Evolutionary conservation across 2,329 filamentous ascomycete genomes (phyloP).

Genomic region (Apiospora malaysiana): DNA sequence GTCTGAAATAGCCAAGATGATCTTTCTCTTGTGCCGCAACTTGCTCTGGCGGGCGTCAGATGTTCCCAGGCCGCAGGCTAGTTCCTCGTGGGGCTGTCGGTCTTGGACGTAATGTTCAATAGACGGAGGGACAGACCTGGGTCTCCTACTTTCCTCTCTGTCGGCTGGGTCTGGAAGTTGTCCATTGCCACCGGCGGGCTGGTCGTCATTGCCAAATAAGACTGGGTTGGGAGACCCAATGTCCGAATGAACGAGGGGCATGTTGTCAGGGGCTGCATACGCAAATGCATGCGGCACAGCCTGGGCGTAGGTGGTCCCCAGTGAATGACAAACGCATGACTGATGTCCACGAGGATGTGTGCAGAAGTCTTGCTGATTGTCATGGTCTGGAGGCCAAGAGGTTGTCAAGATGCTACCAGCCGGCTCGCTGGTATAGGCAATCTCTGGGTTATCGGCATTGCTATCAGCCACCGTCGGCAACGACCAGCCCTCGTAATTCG

Average conservation of each 20-base stretch:
- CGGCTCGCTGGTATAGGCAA: background rate
- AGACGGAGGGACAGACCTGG: slow-evolving; percentile 9
- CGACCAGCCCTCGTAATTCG: background rate
- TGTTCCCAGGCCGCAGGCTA: slow-evolving; percentile 3
- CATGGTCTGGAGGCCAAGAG: background rate
- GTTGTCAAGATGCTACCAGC: background rate
- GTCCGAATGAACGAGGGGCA: background rate
- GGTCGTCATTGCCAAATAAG: background rate
- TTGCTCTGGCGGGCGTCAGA: background rate
- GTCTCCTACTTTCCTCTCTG: background rate
- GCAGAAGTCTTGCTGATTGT: background rate
- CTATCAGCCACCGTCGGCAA: background rate
- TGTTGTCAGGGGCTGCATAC: background rate
- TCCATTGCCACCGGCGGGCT: background rate
- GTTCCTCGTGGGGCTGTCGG: slow-evolving; percentile 14
- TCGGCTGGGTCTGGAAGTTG: background rate
- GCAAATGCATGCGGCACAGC: background rate
- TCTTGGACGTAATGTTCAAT: slow-evolving; percentile 22
- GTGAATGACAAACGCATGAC: background rate
- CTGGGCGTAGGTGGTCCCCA: background rate
- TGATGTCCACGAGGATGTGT: background rate
- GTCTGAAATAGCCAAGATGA: background rate
- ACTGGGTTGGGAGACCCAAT: background rate
- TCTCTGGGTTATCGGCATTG: background rate
- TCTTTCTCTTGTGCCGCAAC: background rate